Evolutionary conservation across 2,329 filamentous ascomycete species (phyloP).

Genomic region (Diplodia seriata): DNA sequence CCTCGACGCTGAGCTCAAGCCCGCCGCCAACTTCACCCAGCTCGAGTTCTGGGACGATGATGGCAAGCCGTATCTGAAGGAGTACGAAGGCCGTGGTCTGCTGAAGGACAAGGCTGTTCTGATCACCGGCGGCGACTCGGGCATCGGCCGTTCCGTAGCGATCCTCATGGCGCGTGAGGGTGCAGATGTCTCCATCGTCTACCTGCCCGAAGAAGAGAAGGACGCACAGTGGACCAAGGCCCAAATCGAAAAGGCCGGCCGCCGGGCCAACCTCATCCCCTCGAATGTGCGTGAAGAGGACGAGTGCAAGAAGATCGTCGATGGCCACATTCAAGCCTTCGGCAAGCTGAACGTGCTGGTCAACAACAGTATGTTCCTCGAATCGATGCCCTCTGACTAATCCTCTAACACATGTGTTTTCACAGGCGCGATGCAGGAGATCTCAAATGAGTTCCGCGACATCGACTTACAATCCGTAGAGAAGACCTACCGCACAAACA

Average conservation of each 20-base stretch:
- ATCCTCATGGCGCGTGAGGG: constrained; percentile 65
- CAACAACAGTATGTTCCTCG: constrained; percentile 55
- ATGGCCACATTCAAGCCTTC: constrained; percentile 60
- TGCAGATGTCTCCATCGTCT: constrained; percentile 63
- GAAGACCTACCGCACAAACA: constrained; percentile 57
- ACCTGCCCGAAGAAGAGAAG: constrained; percentile 62
- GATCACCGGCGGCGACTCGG: constrained; percentile 41
- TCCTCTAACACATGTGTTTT: neutral
- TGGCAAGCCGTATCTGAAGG: constrained; percentile 42
- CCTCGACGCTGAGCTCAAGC: constrained; percentile 42
- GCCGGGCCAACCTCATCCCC: constrained; percentile 56
- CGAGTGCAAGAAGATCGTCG: constrained; percentile 59
- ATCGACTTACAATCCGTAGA: constrained; percentile 63
- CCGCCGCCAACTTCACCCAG: constrained; percentile 43
- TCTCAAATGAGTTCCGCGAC: constrained; percentile 60
- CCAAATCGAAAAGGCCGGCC: constrained; percentile 59
- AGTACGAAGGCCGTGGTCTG: constrained; percentile 43
- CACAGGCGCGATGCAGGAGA: constrained; percentile 61
- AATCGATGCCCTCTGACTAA: neutral
- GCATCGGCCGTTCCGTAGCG: constrained; percentile 55
- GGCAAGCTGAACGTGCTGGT: constrained; percentile 57
- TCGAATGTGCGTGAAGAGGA: constrained; percentile 59
- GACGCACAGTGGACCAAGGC: constrained; percentile 63
- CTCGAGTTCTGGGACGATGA: constrained; percentile 43
- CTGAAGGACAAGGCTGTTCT: constrained; percentile 44